A percentile compares a stretch with the other conserved stretches of the same genome.
Evolutionary conservation across 2,329 filamentous ascomycete genomes (phyloP).

Genomic region (Dryadomyces quercivorus): DNA sequence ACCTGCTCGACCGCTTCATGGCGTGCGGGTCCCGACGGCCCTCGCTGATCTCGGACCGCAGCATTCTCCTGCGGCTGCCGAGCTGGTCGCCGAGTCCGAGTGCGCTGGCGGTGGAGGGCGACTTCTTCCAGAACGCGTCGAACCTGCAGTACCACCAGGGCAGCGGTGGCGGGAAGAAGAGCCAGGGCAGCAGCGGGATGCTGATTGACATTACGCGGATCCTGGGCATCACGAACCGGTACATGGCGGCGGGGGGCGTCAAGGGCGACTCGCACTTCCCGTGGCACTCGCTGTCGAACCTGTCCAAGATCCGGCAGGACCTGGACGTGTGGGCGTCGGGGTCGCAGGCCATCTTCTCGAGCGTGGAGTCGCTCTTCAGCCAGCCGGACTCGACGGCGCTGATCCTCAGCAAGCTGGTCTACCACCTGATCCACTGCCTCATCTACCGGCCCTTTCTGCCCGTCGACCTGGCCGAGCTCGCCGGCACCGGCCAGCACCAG

Average conservation of each 20-base stretch:
- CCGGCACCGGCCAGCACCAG: constrained; percentile 71
- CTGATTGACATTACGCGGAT: constrained; percentile 77
- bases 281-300: constrained; percentile 75
- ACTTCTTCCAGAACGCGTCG: constrained; percentile 69
- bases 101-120: constrained; percentile 56
- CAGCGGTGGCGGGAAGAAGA: constrained; percentile 48
- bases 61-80: constrained; percentile 62
- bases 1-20: constrained; percentile 73
- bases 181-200: constrained; percentile 66
- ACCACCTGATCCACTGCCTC: constrained; percentile 76
- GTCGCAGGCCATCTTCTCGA: constrained; percentile 67
- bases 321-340: constrained; percentile 76
- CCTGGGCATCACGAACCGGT: constrained; percentile 70
- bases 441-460: constrained; percentile 81
- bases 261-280: constrained; percentile 86
- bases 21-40: constrained; percentile 72
- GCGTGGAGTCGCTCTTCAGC: constrained; percentile 61
- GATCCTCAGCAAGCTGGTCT: constrained; percentile 74
- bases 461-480: constrained; percentile 69
- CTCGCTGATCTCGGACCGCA: constrained; percentile 67
- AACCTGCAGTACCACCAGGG: constrained; percentile 63
- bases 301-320: constrained; percentile 77
- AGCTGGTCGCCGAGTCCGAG: constrained; percentile 56
- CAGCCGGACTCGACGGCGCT: constrained; percentile 67
- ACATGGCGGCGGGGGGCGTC: constrained; percentile 72